phyloP scores from a whole-genome alignment of 176 grass and related monocot species.

The Aechmea fasciata region DNA sequence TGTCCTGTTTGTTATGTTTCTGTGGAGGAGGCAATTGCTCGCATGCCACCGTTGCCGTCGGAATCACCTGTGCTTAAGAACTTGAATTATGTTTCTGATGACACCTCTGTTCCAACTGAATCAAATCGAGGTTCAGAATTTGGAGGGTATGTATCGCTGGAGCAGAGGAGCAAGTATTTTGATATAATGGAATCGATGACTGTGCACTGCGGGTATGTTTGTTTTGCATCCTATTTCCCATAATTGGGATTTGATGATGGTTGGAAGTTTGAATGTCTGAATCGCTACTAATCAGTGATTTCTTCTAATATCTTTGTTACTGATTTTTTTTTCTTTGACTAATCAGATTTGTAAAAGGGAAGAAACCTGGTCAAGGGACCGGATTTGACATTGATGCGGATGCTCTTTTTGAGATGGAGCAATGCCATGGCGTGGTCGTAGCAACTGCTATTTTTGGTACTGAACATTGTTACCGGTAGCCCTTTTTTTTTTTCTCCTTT shows the following conservation, averaged over 20 bases:
- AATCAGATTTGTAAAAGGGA: slow-evolving; percentile 22
- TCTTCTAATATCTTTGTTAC: not conserved
- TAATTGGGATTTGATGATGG: not conserved
- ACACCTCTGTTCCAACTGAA: slow-evolving; percentile 47
- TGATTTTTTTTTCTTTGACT: not conserved
- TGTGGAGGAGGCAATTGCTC: slow-evolving; percentile 58
- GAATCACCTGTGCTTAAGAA: slow-evolving; percentile 56
- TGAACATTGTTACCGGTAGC: not conserved
- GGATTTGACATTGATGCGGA: slow-evolving; percentile 18
- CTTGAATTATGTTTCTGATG: slow-evolving; percentile 63
- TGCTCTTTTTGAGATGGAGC: slow-evolving; percentile 20
- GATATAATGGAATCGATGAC: slow-evolving; percentile 20
- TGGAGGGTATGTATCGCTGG: slow-evolving; percentile 17
- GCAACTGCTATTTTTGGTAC: slow-evolving; percentile 29
- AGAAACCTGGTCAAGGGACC: slow-evolving; percentile 25
- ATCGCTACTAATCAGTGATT: not conserved
- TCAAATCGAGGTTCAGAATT: slow-evolving; percentile 40
- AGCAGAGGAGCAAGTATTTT: slow-evolving; percentile 21
- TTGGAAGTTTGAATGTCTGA: not conserved
- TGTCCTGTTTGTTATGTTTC: slow-evolving; percentile 91
- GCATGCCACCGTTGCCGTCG: slow-evolving; percentile 51
- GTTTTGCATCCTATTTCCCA: not conserved
- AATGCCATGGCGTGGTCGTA: slow-evolving; percentile 17
- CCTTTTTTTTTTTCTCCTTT: not conserved
- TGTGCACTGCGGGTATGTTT: slow-evolving; percentile 24